Evolutionary conservation across 148 eudicot species (phyloP), one percentile per base, ranked within the genome.

Genomic region (Mesembryanthemum crystallinum): DNA sequence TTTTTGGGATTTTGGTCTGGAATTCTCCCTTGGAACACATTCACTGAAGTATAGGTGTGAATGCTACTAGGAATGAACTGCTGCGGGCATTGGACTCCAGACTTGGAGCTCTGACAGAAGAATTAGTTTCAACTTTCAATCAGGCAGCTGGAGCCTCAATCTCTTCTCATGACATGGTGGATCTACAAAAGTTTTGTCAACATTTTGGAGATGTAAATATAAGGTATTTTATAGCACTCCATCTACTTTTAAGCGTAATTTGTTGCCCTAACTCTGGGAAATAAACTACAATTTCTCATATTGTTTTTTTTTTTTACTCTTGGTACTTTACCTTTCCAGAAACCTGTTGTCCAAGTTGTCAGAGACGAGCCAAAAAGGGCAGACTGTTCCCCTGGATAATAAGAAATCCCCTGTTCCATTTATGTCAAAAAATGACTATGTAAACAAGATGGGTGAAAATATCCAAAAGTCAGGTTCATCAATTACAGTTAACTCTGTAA

Each of bases 11-110:
- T 60, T 35, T 73, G 28, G 27, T 65, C 6, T 28, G 27, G 14
- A 81, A 14, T 43, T 67, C 15, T 35, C 39, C 17, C 64, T 61
- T 29, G 57, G 57, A 64, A 49, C 27, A 55, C 72, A 61, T 73
- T 33, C 67, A 71, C 81, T 81, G 60, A 88, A 67, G 52, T 67
- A 67, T 58, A 23, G 55, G 42, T 27, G 72, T 82, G 60, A 21
- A 71, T 80, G 32, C 67, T 77, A 27, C 61, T 86, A 96, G 99
- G 90, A 88, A 96, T 84, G 99, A 91, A 83, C 83, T 96, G 77
- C 73, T 96, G 70, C 91, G 88, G 61, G 99, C 98, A 65, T 85
- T 96, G 87, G 93, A 91, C 81, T 84, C 92, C 73, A 88, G 99
- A 82, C 85, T 96, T 67, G 82, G 81, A 18, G 88, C 92, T 67